phyloP scores from a whole-genome alignment of 169 alveolate genomes.

The Eimeria sp. region DNA sequence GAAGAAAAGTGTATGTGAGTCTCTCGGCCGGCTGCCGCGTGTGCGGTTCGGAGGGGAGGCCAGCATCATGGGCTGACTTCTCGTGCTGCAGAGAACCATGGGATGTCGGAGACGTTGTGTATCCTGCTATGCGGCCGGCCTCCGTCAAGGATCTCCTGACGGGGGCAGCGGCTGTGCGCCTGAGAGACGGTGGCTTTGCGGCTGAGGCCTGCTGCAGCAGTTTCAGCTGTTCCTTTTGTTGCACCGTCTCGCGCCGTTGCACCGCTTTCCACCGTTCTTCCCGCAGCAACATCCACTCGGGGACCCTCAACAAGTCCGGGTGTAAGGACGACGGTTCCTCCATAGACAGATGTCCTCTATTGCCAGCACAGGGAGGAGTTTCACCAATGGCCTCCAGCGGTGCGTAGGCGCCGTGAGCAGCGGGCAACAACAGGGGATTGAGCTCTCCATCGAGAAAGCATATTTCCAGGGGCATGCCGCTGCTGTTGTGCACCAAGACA shows the following conservation, averaged over 20 bases:
- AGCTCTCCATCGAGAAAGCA: conserved; percentile 88
- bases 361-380: neutral
- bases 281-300: conserved; percentile 71
- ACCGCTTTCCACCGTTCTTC: conserved; percentile 51
- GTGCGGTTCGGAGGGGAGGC: neutral
- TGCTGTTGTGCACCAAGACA: conserved; percentile 89
- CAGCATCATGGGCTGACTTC: neutral
- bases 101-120: neutral
- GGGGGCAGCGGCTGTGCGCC: conserved; percentile 7
- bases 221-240: conserved; percentile 58
- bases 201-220: conserved; percentile 53
- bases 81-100: neutral
- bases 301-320: conserved; percentile 56
- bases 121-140: neutral
- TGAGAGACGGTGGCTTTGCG: neutral
- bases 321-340: conserved; percentile 46
- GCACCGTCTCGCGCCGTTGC: conserved; percentile 56
- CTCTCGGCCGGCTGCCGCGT: conserved; percentile 20
- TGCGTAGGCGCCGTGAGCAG: conserved; percentile 68
- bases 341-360: neutral
- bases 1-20: conserved; percentile 70
- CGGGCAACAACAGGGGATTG: conserved; percentile 87
- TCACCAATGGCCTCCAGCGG: conserved; percentile 45
- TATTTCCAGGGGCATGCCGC: conserved; percentile 92
- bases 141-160: conserved; percentile 35